Evolutionary conservation across 2,329 filamentous ascomycete species (phyloP).

Genomic region (Gnomoniopsis sp.): DNA sequence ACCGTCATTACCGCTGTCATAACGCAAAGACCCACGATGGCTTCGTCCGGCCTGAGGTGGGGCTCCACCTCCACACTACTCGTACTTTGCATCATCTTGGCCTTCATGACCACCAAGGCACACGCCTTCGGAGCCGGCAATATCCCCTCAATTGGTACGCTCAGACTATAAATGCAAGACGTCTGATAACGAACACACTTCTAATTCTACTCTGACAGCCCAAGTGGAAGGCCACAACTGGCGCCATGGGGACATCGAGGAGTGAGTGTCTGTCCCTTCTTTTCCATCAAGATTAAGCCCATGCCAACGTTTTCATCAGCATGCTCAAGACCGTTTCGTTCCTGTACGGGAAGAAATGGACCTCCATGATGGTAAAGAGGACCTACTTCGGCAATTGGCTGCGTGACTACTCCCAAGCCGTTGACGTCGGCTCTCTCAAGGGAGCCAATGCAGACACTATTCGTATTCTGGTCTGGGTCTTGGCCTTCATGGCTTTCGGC

Average conservation of each 20-base stretch:
- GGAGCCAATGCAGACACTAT: constrained; percentile 76
- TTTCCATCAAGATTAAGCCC: constrained; percentile 31
- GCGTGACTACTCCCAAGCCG: constrained; percentile 78
- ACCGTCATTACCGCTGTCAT: too few species aligned
- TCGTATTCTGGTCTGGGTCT: constrained; percentile 73
- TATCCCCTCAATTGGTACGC: constrained; percentile 58
- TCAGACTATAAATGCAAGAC: not conserved
- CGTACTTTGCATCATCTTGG: constrained; percentile 48
- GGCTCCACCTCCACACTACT: constrained; percentile 45
- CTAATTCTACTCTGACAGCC: constrained; percentile 21
- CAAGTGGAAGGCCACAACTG: constrained; percentile 67
- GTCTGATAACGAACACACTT: not conserved
- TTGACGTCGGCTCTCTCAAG: constrained; percentile 78
- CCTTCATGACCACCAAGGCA: constrained; percentile 54
- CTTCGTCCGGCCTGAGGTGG: constrained; percentile 43
- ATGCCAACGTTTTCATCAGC: constrained; percentile 64
- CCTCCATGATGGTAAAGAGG: constrained; percentile 70
- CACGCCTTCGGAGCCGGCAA: constrained; percentile 68
- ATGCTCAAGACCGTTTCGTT: constrained; percentile 75
- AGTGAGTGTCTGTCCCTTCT: not conserved
- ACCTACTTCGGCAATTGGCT: constrained; percentile 88
- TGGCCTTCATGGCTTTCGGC: constrained; percentile 78
- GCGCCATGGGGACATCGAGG: constrained; percentile 57
- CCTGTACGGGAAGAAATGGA: constrained; percentile 81
- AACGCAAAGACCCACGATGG: constrained; percentile 46